Percentiles rank a stretch among this genome's conserved stretches.
Evolutionary conservation across 805 yeast species (phyloP).

Genomic region (Cyberlindnera amylophila): DNA sequence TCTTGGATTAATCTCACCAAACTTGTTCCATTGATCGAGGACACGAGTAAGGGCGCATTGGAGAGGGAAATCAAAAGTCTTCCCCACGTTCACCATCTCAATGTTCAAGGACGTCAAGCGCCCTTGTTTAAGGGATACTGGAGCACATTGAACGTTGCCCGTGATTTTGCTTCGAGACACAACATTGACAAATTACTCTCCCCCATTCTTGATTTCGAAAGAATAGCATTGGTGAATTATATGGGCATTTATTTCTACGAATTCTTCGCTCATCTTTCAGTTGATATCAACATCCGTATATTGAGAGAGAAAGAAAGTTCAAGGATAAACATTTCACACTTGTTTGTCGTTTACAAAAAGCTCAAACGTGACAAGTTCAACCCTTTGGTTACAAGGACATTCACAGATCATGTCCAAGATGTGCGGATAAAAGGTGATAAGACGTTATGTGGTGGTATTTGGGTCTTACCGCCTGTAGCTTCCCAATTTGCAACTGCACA

Average conservation of each 20-base stretch:
- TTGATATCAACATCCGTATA: constrained; percentile 22
- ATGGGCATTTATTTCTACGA: constrained; percentile 26
- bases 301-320: constrained; percentile 19
- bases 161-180: constrained; percentile 19
- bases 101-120: neutral
- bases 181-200: constrained; percentile 14
- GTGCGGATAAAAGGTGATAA: constrained; percentile 19
- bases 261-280: constrained; percentile 19
- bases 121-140: constrained; percentile 20
- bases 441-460: constrained; percentile 29
- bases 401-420: constrained; percentile 12
- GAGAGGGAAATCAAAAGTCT: constrained; percentile 1
- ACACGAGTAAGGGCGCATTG: neutral
- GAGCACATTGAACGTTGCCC: constrained; percentile 23
- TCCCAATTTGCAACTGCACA: constrained; percentile 18
- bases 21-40: constrained; percentile 2
- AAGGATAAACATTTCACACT: constrained; percentile 24
- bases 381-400: constrained; percentile 12
- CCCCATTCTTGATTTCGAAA: constrained; percentile 25
- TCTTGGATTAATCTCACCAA: constrained; percentile 12
- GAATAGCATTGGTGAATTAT: constrained; percentile 25
- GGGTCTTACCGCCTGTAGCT: constrained; percentile 22
- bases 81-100: neutral
- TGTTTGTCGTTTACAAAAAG: constrained; percentile 21
- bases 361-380: constrained; percentile 13